Percentiles rank a stretch among this genome's conserved stretches.
Conservation (phyloP, 805 yeast genomes). For the Wickerhamiella azymoides region DNA sequence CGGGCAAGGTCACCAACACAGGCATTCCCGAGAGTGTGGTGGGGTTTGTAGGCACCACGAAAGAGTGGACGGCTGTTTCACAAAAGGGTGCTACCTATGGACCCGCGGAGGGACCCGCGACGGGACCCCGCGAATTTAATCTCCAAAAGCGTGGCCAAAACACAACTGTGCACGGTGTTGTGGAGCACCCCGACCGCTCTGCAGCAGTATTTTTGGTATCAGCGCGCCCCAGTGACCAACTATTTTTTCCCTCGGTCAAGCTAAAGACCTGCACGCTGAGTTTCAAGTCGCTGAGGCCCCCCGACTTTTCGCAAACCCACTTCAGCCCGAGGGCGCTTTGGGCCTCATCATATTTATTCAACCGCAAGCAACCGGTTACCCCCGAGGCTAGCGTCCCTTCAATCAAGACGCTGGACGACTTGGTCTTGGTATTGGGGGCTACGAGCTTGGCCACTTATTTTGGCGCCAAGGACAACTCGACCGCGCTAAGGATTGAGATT, state of each 20-base stretch:
- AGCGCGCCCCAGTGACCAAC: not conserved
- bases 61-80: not conserved
- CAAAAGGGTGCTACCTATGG: not conserved
- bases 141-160: not conserved
- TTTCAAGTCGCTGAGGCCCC: not conserved
- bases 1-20: not conserved
- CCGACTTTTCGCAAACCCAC: not conserved
- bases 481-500: not conserved
- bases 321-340: slow-evolving; percentile 1
- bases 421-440: not conserved
- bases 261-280: not conserved
- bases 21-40: not conserved
- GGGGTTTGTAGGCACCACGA: not conserved
- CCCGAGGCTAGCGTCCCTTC: not conserved
- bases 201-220: not conserved
- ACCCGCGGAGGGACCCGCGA: too few species aligned
- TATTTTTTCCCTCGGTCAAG: slow-evolving; percentile 1
- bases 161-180: not conserved
- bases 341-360: not conserved
- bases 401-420: not conserved
- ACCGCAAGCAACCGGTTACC: not conserved
- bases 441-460: not conserved
- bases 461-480: not conserved
- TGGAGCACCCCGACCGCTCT: not conserved
- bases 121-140: not conserved